These are phyloP conservation scores for Sporothrix variecibatus DNA, from an alignment of 2,329 filamentous ascomycete species.

Conservation along the genomic window DNA sequence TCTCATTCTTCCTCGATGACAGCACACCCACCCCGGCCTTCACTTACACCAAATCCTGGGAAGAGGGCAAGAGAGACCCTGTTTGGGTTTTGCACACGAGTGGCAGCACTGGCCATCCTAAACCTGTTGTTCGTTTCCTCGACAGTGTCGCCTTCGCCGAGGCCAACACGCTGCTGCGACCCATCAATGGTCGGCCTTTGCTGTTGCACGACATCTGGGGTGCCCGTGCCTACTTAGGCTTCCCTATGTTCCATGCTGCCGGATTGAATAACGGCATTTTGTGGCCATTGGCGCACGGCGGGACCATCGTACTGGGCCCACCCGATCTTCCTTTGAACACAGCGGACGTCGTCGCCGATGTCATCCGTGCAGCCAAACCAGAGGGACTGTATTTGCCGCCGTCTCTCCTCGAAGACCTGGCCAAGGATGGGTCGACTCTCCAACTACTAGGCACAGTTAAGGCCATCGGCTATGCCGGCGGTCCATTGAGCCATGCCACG, in stretches of 20 bases:
- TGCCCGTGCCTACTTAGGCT: conserved; percentile 25
- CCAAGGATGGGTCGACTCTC: not conserved
- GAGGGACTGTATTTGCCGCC: conserved; percentile 42
- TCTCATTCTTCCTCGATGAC: not conserved
- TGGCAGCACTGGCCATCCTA: conserved; percentile 50
- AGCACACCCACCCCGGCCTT: not conserved
- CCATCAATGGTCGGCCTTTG: not conserved
- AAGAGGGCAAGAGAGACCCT: conserved; percentile 47
- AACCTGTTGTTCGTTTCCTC: conserved; percentile 42
- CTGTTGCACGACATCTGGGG: conserved; percentile 14
- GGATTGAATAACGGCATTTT: conserved; percentile 17
- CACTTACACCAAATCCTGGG: conserved; percentile 37
- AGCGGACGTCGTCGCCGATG: conserved; percentile 38
- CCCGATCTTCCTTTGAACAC: conserved; percentile 38
- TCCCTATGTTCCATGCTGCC: conserved; percentile 43
- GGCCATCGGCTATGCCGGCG: conserved; percentile 43
- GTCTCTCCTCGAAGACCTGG: conserved; percentile 47
- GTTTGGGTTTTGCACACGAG: conserved; percentile 48
- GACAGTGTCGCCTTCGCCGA: conserved; percentile 34
- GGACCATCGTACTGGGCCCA: conserved; percentile 32
- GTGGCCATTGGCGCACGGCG: conserved; percentile 38
- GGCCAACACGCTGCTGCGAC: conserved; percentile 44
- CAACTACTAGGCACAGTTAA: conserved; percentile 32
- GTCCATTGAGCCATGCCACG: conserved; percentile 42
- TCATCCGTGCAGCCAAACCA: conserved; percentile 35